Percentiles rank a stretch among this genome's conserved stretches.
Conservation (phyloP, 495 filamentous ascomycete genomes). For the Recurvomyces mirabilis region DNA sequence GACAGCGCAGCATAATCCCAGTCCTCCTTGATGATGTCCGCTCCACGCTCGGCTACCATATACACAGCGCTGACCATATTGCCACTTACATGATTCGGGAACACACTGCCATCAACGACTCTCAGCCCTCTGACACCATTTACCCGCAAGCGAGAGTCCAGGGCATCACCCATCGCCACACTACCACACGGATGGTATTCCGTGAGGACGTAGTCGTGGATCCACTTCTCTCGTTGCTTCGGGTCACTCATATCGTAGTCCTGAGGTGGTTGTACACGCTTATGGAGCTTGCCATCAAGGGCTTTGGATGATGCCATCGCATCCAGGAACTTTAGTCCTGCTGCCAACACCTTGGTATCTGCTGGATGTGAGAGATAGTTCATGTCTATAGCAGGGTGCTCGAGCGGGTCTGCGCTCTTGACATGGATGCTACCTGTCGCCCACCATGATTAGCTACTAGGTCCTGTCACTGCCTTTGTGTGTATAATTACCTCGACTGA, state of each 20-base stretch:
- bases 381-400: slow-evolving; percentile 13
- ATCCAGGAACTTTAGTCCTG: slow-evolving; percentile 11
- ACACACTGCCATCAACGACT: slow-evolving; percentile 20
- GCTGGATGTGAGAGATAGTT: slow-evolving; percentile 12
- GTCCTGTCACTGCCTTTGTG: no score
- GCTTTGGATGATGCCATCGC: neutral
- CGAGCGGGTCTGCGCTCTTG: slow-evolving; percentile 11
- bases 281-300: slow-evolving; percentile 8
- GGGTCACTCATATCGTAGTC: slow-evolving; percentile 9
- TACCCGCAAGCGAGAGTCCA: slow-evolving; percentile 15
- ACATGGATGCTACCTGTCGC: slow-evolving; percentile 20
- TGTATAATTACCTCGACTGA: no score
- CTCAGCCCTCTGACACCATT: slow-evolving; percentile 14
- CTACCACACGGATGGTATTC: slow-evolving; percentile 17
- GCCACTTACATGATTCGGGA: slow-evolving; percentile 18
- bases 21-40: slow-evolving; percentile 16
- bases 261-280: slow-evolving; percentile 1
- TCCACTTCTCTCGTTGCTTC: slow-evolving; percentile 8
- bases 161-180: slow-evolving; percentile 12
- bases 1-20: slow-evolving; percentile 10
- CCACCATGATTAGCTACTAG: no score
- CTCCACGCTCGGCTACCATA: slow-evolving; percentile 18
- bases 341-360: slow-evolving; percentile 13
- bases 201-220: slow-evolving; percentile 3
- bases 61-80: slow-evolving; percentile 17